phyloP scores from a whole-genome alignment of 768 basidiomycete genomes.

The Xanthoconium purpureum region DNA sequence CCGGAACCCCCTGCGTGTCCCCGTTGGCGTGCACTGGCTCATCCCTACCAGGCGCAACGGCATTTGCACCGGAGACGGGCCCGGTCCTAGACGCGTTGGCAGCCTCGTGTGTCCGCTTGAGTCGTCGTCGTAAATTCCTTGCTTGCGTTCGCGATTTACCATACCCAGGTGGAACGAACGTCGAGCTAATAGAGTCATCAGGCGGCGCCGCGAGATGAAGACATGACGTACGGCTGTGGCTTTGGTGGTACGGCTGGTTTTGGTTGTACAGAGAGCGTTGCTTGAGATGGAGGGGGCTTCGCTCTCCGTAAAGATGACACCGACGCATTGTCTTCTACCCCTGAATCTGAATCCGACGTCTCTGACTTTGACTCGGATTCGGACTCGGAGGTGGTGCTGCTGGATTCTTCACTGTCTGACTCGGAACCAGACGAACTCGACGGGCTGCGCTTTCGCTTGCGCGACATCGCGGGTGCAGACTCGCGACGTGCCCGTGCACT shows the following conservation, averaged over 20 bases:
- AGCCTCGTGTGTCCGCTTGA: constrained; percentile 37
- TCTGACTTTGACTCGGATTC: constrained; percentile 26
- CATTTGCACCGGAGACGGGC: constrained; percentile 42
- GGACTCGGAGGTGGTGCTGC: constrained; percentile 2
- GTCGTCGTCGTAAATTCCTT: constrained; percentile 56
- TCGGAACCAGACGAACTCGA: constrained; percentile 20
- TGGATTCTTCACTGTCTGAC: constrained; percentile 21
- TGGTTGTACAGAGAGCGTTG: not conserved
- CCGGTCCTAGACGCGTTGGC: constrained; percentile 18
- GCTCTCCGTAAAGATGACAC: not conserved
- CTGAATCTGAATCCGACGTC: constrained; percentile 16
- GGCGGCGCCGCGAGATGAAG: not conserved
- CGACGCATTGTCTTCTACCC: constrained; percentile 10
- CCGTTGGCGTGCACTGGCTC: not conserved
- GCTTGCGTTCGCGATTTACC: constrained; percentile 57
- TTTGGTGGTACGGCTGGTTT: constrained; percentile 8
- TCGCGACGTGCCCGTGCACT: not conserved
- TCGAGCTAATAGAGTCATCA: constrained; percentile 1
- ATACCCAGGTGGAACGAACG: constrained; percentile 51
- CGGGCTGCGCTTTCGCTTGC: constrained; percentile 28
- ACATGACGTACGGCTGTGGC: constrained; percentile 4
- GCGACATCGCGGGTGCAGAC: not conserved
- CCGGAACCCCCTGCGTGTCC: not conserved
- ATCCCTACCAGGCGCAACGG: constrained; percentile 19
- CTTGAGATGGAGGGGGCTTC: constrained; percentile 9